Evolutionary conservation across 495 filamentous ascomycete species (phyloP), one percentile per base, ranked within the genome.

Genomic region (Jackrogersella multiformis): DNA sequence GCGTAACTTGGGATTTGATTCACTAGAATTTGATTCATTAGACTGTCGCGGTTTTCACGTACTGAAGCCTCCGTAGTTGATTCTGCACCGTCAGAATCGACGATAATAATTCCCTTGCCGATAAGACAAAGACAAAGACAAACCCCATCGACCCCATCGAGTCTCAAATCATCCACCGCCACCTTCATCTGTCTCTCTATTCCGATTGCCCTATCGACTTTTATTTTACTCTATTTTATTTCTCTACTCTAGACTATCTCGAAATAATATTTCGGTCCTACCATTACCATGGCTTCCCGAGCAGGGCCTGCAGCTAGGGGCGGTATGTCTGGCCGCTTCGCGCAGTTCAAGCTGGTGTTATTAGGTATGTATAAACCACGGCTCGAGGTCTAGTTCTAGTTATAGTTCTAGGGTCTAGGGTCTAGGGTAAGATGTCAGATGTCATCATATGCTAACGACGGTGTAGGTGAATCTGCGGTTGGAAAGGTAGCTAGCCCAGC

Each of bases 311-410:
- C 90, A 78, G 91, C 90, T 77, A 85, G 85, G 75, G 88, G 92
- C 66, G 91, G 91, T 75, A 76, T 81, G 73, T 77, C 75, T 75
- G 82, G 76, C 70, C 90, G 94, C 72, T 99, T 99, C 80, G 95
- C 95, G 68, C 95, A 99, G 84, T 99, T 99, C 82, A 99, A 99
- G 85, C 88, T 99, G 72, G 95, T 99, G 60, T 83, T 99, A 73
- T 83, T 99, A 64, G 95, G 95, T 97, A 85, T 62, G 86, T n/a
- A n/a, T n/a, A n/a, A n/a, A n/a, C n/a, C n/a, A n/a, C n/a, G n/a
- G n/a, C n/a, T n/a, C n/a, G n/a, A n/a, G n/a, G n/a, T n/a, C n/a
- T n/a, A n/a, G n/a, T n/a, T n/a, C n/a, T n/a, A n/a, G n/a, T n/a
- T n/a, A n/a, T n/a, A n/a, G n/a, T n/a, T n/a, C n/a, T n/a, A n/a